These are phyloP conservation scores for Alnus rubra DNA, from an alignment of 306 rosid genomes.

Conservation along the genomic window DNA sequence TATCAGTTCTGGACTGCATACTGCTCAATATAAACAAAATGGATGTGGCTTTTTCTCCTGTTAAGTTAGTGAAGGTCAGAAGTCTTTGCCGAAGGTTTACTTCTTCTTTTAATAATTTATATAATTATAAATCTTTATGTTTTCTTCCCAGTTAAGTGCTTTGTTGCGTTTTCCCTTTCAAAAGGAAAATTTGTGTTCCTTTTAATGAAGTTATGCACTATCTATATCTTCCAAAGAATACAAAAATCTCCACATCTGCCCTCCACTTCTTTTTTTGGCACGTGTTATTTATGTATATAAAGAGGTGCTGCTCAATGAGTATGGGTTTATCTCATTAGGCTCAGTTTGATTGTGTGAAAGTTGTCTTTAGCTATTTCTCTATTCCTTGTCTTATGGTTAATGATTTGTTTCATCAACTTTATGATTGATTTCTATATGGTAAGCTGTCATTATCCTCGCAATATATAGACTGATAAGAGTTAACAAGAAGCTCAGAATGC, in stretches of 20 bases:
- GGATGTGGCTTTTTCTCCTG: constrained; percentile 31
- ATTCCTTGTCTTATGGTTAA: neutral
- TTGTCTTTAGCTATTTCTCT: neutral
- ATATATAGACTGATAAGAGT: neutral
- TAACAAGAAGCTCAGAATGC: neutral
- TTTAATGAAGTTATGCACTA: neutral
- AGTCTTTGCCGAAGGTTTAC: constrained; percentile 18
- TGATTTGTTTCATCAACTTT: neutral
- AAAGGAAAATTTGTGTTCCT: neutral
- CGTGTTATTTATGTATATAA: neutral
- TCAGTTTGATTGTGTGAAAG: neutral
- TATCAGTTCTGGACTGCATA: constrained; percentile 1
- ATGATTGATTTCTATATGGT: neutral
- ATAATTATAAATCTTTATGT: neutral
- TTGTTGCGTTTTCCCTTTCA: constrained; percentile 9
- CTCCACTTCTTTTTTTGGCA: neutral
- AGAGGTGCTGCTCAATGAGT: neutral
- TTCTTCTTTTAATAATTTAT: neutral
- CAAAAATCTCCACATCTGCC: neutral
- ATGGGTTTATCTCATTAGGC: neutral
- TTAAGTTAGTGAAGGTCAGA: constrained; percentile 47
- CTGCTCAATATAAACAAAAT: constrained; percentile 11
- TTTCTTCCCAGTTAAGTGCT: constrained; percentile 26
- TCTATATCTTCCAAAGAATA: neutral
- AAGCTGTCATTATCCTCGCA: neutral